Evolutionary conservation across 176 grass and related monocot genomes (phyloP), one percentile per base, ranked within the genome.

Genomic region (Carex cristatella): DNA sequence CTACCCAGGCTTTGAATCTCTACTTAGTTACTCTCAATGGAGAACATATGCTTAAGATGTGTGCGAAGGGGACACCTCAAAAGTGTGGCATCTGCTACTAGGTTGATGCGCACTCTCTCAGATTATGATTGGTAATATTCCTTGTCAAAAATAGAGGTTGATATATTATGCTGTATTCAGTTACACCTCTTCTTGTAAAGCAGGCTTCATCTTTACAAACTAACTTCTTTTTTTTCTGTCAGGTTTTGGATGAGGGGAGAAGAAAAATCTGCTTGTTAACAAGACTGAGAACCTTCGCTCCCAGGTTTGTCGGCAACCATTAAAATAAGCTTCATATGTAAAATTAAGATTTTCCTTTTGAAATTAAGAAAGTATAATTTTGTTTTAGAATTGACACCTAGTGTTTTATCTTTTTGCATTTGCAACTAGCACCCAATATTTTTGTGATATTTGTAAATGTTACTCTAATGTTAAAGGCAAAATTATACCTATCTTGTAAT

Each of bases 221-320:
- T 18, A 1, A 49, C 61, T 40, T 1, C 0, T 10, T 70, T n/a
- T 23, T 23, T 15, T 15, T 1, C 18, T 2, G 8, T 86, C 14
- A 97, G 94, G 91, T 97, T 49, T 87, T 97, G 70, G 94, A 97
- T 86, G 94, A 66, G 91, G 91, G 15, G 94, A 97, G 82, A 97
- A 97, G 85, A 97, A 94, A 10, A 91, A 97, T 53, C 73, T 97
- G 6, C 94, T 97, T 4, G 94, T 97, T 1, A 89, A 97, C 30
- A 97, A 94, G 85, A 97, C 94, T 0, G 94, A 97, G 86, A 92
- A 97, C 80, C 94, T 97, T 61, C 91, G 89, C 61, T 91, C 91
- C 16, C 94, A 97, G 88, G 94, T 97, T 81, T 54, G 35, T 56
- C 19, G 2, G 38, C 15, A 69, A 83, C 30, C 65, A 68, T 83